phyloP scores from a whole-genome alignment of 2,329 filamentous ascomycete genomes.

The Penicillium sp. region DNA sequence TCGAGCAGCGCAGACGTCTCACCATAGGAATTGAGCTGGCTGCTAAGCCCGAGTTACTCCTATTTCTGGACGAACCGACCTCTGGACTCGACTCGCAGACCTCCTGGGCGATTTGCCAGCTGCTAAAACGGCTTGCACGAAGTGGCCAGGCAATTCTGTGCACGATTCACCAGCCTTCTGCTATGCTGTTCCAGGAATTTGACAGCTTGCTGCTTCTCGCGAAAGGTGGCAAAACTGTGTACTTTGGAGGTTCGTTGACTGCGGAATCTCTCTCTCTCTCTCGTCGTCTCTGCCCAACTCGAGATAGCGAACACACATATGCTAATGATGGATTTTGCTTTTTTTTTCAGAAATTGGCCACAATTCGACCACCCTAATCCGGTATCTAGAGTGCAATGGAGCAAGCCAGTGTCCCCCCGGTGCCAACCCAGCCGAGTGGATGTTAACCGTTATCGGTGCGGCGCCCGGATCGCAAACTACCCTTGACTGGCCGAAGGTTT shows the following conservation, averaged over 20 bases:
- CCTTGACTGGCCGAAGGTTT: slow-evolving; percentile 53
- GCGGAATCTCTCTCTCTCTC: not conserved
- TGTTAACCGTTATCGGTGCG: slow-evolving; percentile 57
- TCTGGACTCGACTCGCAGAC: slow-evolving; percentile 88
- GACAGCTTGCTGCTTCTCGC: slow-evolving; percentile 62
- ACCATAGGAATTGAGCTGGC: slow-evolving; percentile 94
- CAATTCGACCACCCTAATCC: slow-evolving; percentile 44
- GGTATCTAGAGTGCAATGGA: slow-evolving; percentile 65
- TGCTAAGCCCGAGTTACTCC: slow-evolving; percentile 78
- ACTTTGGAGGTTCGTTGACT: not conserved
- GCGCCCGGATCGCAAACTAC: slow-evolving; percentile 60
- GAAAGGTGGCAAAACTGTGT: slow-evolving; percentile 45
- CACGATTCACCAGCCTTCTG: slow-evolving; percentile 90
- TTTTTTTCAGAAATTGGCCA: not conserved
- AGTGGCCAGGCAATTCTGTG: slow-evolving; percentile 85
- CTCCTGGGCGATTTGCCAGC: slow-evolving; percentile 80
- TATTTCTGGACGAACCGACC: slow-evolving; percentile 90
- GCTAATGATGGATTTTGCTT: not conserved
- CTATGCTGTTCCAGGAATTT: slow-evolving; percentile 84
- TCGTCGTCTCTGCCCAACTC: not conserved
- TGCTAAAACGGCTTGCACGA: slow-evolving; percentile 82
- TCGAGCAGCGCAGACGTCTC: slow-evolving; percentile 67
- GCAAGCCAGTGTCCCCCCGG: slow-evolving; percentile 52
- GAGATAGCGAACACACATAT: not conserved
- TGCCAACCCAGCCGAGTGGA: slow-evolving; percentile 71